A percentile compares a stretch with the other conserved stretches of the same genome.
These are phyloP conservation scores for Alternaria sp. DNA, from an alignment of 2,329 filamentous ascomycete genomes.

Conservation along the genomic window DNA sequence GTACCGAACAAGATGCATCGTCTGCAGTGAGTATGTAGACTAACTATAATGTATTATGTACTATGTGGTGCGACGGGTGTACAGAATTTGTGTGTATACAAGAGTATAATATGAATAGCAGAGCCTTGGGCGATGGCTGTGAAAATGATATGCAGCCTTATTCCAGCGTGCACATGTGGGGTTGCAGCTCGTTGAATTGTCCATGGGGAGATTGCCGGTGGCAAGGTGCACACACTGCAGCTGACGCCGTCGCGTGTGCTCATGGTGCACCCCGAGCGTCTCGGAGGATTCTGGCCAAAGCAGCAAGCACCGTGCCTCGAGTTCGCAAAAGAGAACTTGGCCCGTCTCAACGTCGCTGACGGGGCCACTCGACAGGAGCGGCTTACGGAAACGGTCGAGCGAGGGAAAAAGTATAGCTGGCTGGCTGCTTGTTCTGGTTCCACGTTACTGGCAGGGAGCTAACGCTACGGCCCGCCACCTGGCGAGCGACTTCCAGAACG, in stretches of 20 bases:
- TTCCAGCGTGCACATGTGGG: conserved; percentile 20
- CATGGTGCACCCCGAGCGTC: conserved; percentile 17
- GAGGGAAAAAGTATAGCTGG: not conserved
- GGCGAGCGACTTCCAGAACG: conserved; percentile 21
- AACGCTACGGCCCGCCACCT: conserved; percentile 29
- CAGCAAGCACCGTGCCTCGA: conserved; percentile 9
- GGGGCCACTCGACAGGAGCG: no score
- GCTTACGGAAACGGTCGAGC: not conserved
- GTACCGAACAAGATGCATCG: conserved; percentile 28
- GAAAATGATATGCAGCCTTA: conserved; percentile 16
- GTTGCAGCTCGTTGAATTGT: conserved; percentile 13
- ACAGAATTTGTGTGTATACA: not conserved
- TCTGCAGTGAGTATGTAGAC: conserved; percentile 27
- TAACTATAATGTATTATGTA: no score
- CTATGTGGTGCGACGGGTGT: not conserved
- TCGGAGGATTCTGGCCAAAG: conserved; percentile 5
- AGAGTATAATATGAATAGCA: conserved; percentile 20
- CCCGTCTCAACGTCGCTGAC: not conserved
- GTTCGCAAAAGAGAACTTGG: not conserved
- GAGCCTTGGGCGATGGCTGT: not conserved
- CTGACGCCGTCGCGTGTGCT: conserved; percentile 23
- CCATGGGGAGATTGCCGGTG: conserved; percentile 22
- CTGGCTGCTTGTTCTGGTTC: not conserved
- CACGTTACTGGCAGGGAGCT: conserved; percentile 27
- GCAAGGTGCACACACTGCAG: conserved; percentile 25